Evolutionary conservation across 768 basidiomycete genomes (phyloP).

Genomic region (Kwoniella bestiolae): DNA sequence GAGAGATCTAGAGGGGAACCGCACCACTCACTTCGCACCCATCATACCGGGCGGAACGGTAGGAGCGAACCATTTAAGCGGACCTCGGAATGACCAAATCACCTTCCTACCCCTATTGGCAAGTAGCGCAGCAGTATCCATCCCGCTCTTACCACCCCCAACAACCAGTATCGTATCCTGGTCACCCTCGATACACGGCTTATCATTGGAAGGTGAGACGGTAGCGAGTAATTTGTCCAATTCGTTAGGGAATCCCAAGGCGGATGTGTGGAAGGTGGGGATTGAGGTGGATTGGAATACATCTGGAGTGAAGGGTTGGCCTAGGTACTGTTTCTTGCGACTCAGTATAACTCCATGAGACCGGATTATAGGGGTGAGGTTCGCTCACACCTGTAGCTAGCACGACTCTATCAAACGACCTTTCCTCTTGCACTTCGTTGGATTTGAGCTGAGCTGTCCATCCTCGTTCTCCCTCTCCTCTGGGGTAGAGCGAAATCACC

Average conservation of each 20-base stretch:
- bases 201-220: neutral
- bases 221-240: neutral
- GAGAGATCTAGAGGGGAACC: neutral
- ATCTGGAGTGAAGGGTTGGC: constrained; percentile 5
- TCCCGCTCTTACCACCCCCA: constrained; percentile 21
- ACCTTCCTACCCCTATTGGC: constrained; percentile 19
- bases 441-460: neutral
- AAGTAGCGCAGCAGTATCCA: constrained; percentile 22
- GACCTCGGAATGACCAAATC: constrained; percentile 19
- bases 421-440: neutral
- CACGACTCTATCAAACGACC: constrained; percentile 9
- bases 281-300: constrained; percentile 1
- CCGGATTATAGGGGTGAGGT: neutral
- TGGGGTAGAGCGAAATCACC: neutral
- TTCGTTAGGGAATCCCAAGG: neutral
- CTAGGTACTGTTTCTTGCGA: constrained; percentile 5
- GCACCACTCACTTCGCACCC: constrained; percentile 16
- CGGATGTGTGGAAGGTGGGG: constrained; percentile 11
- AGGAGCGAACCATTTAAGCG: constrained; percentile 24
- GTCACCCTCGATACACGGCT: constrained; percentile 1
- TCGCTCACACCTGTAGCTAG: constrained; percentile 13
- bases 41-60: constrained; percentile 19
- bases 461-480: neutral
- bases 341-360: neutral
- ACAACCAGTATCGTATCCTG: constrained; percentile 16